Percentiles rank a stretch among this genome's conserved stretches.
Evolutionary conservation across 73 alveolate genomes (phyloP).

Genomic region (Symbiodinium pilosum): DNA sequence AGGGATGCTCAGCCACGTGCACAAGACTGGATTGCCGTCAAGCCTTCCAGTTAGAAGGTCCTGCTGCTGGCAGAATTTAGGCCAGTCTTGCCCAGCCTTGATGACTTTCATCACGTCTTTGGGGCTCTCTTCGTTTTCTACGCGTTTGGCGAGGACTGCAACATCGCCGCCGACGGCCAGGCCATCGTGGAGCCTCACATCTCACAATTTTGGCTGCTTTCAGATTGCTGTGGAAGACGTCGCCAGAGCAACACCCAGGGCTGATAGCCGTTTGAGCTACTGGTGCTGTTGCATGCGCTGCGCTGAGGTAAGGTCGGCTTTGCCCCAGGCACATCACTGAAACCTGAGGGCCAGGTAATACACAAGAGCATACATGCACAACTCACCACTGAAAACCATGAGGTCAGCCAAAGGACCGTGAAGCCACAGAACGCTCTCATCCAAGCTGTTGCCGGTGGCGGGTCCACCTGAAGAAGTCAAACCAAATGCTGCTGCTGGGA

Average conservation of each 20-base stretch:
- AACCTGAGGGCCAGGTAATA: too few relatives aligned
- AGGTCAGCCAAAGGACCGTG: neutral
- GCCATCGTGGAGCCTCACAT: conserved; percentile 11
- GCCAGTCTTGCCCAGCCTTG: too few relatives aligned
- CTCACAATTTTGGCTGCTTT: neutral
- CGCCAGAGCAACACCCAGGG: neutral
- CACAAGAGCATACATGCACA: too few relatives aligned
- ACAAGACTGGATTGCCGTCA: too few relatives aligned
- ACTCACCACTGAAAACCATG: too few relatives aligned
- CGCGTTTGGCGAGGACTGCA: neutral
- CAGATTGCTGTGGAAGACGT: too few relatives aligned
- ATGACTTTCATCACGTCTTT: neutral
- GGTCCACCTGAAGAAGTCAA: conserved; percentile 23
- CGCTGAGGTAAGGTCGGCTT: neutral
- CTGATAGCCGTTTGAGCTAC: too few relatives aligned
- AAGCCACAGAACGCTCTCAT: neutral
- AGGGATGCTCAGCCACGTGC: too few relatives aligned
- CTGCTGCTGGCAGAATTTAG: too few relatives aligned
- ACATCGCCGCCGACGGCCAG: neutral
- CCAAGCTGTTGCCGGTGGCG: neutral
- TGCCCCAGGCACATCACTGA: neutral
- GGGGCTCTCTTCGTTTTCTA: neutral
- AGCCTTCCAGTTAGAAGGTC: too few relatives aligned
- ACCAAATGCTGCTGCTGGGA: too few relatives aligned
- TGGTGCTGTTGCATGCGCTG: neutral